phyloP scores from a whole-genome alignment of 2,329 filamentous ascomycete genomes.

The Pseudogymnoascus sp. region DNA sequence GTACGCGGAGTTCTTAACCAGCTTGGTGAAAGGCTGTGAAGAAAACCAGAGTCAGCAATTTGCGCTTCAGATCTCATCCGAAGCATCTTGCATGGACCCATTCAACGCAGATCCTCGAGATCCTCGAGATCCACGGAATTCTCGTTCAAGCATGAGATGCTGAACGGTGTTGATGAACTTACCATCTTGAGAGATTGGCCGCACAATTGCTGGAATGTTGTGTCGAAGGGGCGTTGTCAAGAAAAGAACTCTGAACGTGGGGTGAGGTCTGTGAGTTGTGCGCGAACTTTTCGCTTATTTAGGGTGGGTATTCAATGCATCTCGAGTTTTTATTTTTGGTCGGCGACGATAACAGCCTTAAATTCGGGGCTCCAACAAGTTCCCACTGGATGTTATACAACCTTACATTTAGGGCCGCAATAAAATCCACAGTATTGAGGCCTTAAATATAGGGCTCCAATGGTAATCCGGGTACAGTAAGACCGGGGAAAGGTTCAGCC shows the following conservation, averaged over 20 bases:
- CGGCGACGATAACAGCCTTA: slow-evolving; percentile 5
- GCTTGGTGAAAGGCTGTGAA: slow-evolving; percentile 78
- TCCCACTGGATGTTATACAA: background rate
- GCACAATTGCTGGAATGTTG: slow-evolving; percentile 27
- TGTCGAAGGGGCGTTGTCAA: slow-evolving; percentile 40
- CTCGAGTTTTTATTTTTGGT: slow-evolving; percentile 9
- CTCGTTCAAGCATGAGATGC: slow-evolving; percentile 11
- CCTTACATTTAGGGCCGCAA: background rate
- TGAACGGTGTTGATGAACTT: slow-evolving; percentile 39
- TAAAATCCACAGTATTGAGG: background rate
- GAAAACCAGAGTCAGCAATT: slow-evolving; percentile 95
- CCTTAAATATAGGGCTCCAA: slow-evolving; percentile 1
- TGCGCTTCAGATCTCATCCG: slow-evolving; percentile 92
- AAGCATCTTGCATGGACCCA: slow-evolving; percentile 98
- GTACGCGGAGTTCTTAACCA: slow-evolving; percentile 97
- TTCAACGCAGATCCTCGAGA: slow-evolving; percentile 28
- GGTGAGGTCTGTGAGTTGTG: slow-evolving; percentile 9
- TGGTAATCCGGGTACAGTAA: background rate
- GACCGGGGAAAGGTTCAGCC: background rate
- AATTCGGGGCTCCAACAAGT: background rate
- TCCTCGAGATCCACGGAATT: slow-evolving; percentile 17
- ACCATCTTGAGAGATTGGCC: slow-evolving; percentile 54
- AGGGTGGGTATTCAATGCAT: slow-evolving; percentile 8
- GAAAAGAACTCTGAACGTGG: slow-evolving; percentile 19
- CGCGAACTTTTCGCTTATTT: slow-evolving; percentile 16